These are phyloP conservation scores for Trypanosoma melophagium DNA, from an alignment of 208 protist genomes.

Conservation along the genomic window DNA sequence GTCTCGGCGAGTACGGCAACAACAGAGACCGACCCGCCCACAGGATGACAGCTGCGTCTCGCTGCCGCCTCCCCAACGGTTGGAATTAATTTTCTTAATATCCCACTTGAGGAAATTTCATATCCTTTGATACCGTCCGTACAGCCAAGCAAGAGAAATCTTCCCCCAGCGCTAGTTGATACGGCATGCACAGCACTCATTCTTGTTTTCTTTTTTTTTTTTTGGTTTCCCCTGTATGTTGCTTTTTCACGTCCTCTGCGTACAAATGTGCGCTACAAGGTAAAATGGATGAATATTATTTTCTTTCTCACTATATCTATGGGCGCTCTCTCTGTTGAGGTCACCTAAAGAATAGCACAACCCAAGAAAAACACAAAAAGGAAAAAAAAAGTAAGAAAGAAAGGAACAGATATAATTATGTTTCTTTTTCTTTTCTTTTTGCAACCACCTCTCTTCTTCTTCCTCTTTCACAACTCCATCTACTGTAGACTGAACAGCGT, in stretches of 20 bases:
- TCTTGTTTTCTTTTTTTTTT: not conserved
- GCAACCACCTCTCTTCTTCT: not conserved
- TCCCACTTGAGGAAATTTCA: not conserved
- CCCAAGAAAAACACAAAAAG: too few species aligned
- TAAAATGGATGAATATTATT: not conserved
- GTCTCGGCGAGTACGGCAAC: constrained; percentile 53
- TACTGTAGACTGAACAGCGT: too few species aligned
- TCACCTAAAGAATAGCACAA: too few species aligned
- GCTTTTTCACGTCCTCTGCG: not conserved
- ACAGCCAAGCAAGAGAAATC: constrained; percentile 27
- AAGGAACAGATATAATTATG: too few species aligned
- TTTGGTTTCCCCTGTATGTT: not conserved
- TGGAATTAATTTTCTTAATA: constrained; percentile 18
- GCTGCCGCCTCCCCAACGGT: constrained; percentile 1
- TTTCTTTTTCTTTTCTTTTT: not conserved
- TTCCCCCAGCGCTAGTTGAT: constrained; percentile 15
- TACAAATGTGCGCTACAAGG: not conserved
- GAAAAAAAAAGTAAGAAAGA: too few species aligned
- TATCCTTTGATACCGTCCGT: constrained; percentile 20
- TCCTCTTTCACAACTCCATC: not conserved
- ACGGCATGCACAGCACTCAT: constrained; percentile 20
- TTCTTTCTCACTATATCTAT: too few species aligned
- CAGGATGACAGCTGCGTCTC: constrained; percentile 7
- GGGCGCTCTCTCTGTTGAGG: too few species aligned
- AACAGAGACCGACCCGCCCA: constrained; percentile 37